Evolutionary conservation across 768 basidiomycete species (phyloP), one percentile per base, ranked within the genome.

Genomic region (Candolleomyces efflorescens): DNA sequence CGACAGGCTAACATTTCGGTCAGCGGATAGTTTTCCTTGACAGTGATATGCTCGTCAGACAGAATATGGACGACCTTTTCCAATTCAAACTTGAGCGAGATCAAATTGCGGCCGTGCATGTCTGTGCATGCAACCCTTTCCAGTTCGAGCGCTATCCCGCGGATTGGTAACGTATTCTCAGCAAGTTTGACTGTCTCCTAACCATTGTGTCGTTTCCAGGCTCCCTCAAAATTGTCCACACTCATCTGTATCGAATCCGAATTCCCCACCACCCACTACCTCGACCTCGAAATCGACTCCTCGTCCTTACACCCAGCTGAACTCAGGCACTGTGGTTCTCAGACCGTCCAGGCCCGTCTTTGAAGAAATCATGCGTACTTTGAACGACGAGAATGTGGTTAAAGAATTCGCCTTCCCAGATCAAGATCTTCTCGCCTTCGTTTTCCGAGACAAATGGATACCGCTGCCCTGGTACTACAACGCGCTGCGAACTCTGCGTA

Each of bases 41-140:
- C 68, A 84, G 87, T 18, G 94, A 96, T 73, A 96, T 96, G 94
- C 78, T 93, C 54, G 76, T 94, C 20, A 75, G 78, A 71, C 78
- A 73, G 50, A 94, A 92, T 66, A 93, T 96, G 86, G 94, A 96
- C 71, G 80, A 82, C 27, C 63, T 83, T 39, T 78, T 83, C 73
- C 83, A 87, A 3, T 71, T 91, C 53, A 69, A 75, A 27, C 73
- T 96, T 4, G 79, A 78, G 2, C 58, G 69, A 18, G 90, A 86
- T 60, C 84, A 87, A 71, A 94, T 98, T 57, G 94, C 92, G 5
- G 94, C 94, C 0, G 82, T 77, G 0, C 95, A 96, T 62, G 94
- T 85, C 13, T 99, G 96, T 67, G 86, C 94, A 3, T 99, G 96
- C 75, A 99, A 99, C 71, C 96, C 95, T 6, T 82, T 85, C 39